Evolutionary conservation across 108 stramenopile genomes (phyloP), one percentile per base, ranked within the genome.

Genomic region (Epipyxis sp.): DNA sequence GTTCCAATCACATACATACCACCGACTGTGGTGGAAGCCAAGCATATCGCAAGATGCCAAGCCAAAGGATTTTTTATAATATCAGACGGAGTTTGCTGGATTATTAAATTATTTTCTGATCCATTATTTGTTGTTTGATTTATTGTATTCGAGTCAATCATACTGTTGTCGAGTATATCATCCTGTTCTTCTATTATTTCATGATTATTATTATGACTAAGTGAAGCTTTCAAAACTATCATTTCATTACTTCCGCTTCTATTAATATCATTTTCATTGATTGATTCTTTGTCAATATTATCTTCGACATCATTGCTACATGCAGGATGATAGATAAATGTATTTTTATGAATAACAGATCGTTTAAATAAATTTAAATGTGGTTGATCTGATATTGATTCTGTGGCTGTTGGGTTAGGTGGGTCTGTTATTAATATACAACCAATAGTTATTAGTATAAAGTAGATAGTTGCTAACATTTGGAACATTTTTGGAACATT

Each of bases 1-100:
- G 71, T 74, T 34, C 71, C 71, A 10, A 42, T 42, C 6, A 74
- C 13, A 37, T 74, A 74, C 71, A 74, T 74, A 16, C 71, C 71
- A 65, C 61, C 61, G 3, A 65, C 61, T 37, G 61, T 65, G 6
- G 61, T 65, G 13, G 61, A 32, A 29, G 34, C 25, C 6, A 65
- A 65, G 34, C 61, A 65, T 32, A 32, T 32, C 34, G 25, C 25
- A 32, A 65, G 20, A 65, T 65, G 61, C 3, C 25, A 65, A 25
- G 61, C 25, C 3, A 65, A 32, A 29, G 61, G 61, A 16, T 10
- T 65, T 35, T 37, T 16, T 13, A 65, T 35, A 10, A 65, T 35
- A 29, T 65, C 61, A 50, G 46, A 6, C 6, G 46, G 46, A 13
- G 46, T 13, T 50, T 20, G 46, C n/a, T n/a, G n/a, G n/a, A n/a